Conservation (phyloP, 805 yeast genomes). For the Lipomyces lipofer region DNA sequence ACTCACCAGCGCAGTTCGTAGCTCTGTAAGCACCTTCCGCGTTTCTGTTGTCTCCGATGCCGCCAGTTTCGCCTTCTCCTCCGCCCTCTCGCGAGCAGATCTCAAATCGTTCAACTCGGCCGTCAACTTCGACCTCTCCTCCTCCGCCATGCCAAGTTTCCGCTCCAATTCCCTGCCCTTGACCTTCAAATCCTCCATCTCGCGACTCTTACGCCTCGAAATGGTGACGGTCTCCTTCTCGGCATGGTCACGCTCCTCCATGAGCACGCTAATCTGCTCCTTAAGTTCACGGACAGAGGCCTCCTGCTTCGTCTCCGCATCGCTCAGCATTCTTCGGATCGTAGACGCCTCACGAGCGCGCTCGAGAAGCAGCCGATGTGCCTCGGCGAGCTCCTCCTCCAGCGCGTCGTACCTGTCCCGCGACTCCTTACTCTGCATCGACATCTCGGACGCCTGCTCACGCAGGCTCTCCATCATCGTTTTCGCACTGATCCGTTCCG, state of each 20-base stretch:
- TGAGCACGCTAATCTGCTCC: constrained; percentile 50
- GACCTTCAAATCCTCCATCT: constrained; percentile 60
- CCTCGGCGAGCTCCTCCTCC: constrained; percentile 80
- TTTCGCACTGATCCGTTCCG: constrained; percentile 43
- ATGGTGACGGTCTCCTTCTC: constrained; percentile 55
- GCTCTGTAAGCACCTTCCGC: constrained; percentile 26
- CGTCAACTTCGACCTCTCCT: constrained; percentile 27
- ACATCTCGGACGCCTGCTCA: constrained; percentile 71
- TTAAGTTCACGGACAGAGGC: constrained; percentile 56
- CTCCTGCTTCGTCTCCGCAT: constrained; percentile 61
- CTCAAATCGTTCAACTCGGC: constrained; percentile 31
- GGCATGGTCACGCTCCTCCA: constrained; percentile 62
- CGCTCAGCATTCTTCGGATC: constrained; percentile 66
- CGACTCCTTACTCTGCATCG: constrained; percentile 66
- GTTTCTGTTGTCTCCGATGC: constrained; percentile 39
- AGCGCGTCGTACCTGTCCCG: constrained; percentile 60
- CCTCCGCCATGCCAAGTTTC: constrained; percentile 32
- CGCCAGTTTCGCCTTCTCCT: constrained; percentile 30
- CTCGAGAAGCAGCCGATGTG: constrained; percentile 71
- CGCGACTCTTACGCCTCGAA: constrained; percentile 60
- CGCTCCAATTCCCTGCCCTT: constrained; percentile 47
- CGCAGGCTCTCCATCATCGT: constrained; percentile 51
- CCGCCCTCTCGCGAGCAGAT: constrained; percentile 34
- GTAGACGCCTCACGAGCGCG: constrained; percentile 76
- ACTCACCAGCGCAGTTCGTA: constrained; percentile 32